Evolutionary conservation across 805 yeast species (phyloP).

Genomic region (Candida ovalis): DNA sequence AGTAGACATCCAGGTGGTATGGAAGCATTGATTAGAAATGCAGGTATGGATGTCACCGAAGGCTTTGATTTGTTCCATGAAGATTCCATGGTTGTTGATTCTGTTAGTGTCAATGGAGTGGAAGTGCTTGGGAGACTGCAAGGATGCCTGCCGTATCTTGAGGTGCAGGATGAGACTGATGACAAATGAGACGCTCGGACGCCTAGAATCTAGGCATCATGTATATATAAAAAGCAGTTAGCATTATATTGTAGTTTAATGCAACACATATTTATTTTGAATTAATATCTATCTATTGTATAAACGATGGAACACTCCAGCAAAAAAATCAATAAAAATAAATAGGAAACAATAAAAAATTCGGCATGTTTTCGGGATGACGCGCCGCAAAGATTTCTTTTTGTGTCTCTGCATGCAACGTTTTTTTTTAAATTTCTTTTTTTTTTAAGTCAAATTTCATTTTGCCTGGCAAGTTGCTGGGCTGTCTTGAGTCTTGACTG

Average conservation of each 20-base stretch:
- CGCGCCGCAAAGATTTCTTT: no score
- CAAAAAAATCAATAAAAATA: neutral
- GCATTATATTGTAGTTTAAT: no score
- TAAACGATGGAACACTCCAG: no score
- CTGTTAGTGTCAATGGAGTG: conserved; percentile 38
- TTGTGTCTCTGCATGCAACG: neutral
- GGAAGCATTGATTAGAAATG: conserved; percentile 64
- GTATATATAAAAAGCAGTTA: no score
- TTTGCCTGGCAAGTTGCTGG: no score
- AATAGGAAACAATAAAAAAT: neutral
- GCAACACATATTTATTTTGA: no score
- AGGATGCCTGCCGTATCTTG: conserved; percentile 42
- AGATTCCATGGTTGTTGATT: conserved; percentile 48
- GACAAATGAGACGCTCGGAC: neutral
- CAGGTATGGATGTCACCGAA: conserved; percentile 66
- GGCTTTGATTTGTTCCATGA: conserved; percentile 58
- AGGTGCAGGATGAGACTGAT: conserved; percentile 8
- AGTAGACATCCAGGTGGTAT: conserved; percentile 70
- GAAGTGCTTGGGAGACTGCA: conserved; percentile 50
- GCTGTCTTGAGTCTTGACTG: no score
- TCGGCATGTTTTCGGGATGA: neutral
- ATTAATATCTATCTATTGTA: no score
- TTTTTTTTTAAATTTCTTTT: neutral
- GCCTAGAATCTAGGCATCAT: no score
- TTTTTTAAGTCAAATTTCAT: no score